A percentile compares a stretch with the other conserved stretches of the same genome.
Conservation (phyloP, 2,329 filamentous ascomycete genomes). For the Ceratocystiopsis brevicomis region DNA sequence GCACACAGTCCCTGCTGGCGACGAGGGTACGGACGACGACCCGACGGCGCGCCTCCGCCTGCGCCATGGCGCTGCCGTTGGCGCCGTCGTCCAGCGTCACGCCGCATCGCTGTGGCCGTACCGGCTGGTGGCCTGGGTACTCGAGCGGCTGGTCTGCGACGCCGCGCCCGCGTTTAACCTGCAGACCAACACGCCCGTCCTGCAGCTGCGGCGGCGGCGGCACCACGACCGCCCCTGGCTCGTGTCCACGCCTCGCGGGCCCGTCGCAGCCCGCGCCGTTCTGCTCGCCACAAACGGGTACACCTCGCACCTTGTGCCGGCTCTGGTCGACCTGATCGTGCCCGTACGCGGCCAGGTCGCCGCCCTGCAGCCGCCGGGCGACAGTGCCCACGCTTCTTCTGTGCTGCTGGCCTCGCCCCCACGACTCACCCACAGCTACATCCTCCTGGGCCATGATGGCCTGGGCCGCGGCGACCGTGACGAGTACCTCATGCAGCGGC, state of each 20-base stretch:
- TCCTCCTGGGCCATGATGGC: slow-evolving; percentile 30
- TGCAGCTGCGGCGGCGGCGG: slow-evolving; percentile 16
- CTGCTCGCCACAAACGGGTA: slow-evolving; percentile 73
- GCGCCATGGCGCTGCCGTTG: slow-evolving; percentile 36
- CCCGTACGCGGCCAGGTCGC: slow-evolving; percentile 60
- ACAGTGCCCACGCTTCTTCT: slow-evolving; percentile 1
- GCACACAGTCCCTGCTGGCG: slow-evolving; percentile 9
- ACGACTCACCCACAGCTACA: slow-evolving; percentile 39
- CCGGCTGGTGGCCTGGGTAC: slow-evolving; percentile 56
- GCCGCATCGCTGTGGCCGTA: slow-evolving; percentile 67
- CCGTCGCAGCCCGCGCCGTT: slow-evolving; percentile 40
- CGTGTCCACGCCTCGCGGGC: slow-evolving; percentile 50
- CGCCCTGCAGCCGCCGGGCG: slow-evolving; percentile 38
- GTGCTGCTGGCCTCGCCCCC: background rate
- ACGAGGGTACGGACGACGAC: background rate
- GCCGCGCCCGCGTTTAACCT: slow-evolving; percentile 38
- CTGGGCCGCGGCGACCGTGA: slow-evolving; percentile 25
- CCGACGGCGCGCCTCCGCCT: slow-evolving; percentile 27
- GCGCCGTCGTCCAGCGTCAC: slow-evolving; percentile 42
- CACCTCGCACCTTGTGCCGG: slow-evolving; percentile 54
- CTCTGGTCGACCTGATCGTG: slow-evolving; percentile 51
- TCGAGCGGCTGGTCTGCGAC: slow-evolving; percentile 35
- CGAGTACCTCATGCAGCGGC: slow-evolving; percentile 58
- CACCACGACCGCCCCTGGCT: slow-evolving; percentile 27
- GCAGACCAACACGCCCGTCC: slow-evolving; percentile 54